phyloP scores from a whole-genome alignment of 176 grass and related monocot species.

The Oryza brachyantha region DNA sequence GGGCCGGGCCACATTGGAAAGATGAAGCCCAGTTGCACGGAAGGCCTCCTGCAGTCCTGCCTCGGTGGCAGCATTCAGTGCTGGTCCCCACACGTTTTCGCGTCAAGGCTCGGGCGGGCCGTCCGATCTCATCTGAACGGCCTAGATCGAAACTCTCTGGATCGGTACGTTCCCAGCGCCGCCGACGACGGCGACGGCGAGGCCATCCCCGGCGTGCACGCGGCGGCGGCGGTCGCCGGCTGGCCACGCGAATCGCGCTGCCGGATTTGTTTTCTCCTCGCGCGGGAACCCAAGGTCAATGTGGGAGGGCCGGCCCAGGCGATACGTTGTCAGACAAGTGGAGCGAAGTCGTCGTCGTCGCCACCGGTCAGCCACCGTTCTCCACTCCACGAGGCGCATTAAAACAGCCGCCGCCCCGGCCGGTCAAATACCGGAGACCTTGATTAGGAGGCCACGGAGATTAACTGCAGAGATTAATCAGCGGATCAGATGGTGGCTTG shows the following conservation, averaged over 20 bases:
- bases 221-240: too few relatives aligned
- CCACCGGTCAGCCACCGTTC: neutral
- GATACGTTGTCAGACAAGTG: neutral
- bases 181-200: too few relatives aligned
- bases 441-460: too few relatives aligned
- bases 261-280: too few relatives aligned
- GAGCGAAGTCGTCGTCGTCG: neutral
- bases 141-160: neutral
- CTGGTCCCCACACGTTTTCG: neutral
- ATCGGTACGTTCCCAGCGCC: too few relatives aligned
- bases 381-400: slow-evolving; percentile 34
- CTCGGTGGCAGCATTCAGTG: too few relatives aligned
- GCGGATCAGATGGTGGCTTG: neutral
- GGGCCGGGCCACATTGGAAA: neutral
- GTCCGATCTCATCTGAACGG: neutral
- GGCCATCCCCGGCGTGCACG: too few relatives aligned
- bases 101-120: neutral
- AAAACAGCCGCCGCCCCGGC: neutral
- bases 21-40: neutral
- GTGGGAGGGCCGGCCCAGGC: too few relatives aligned
- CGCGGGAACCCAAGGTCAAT: neutral
- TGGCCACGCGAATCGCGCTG: too few relatives aligned
- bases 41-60: too few relatives aligned
- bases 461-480: too few relatives aligned
- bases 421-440: slow-evolving; percentile 19